Evolutionary conservation across 1,284 basidiomycete species (phyloP).

Genomic region (Trichosporon ovoides): DNA sequence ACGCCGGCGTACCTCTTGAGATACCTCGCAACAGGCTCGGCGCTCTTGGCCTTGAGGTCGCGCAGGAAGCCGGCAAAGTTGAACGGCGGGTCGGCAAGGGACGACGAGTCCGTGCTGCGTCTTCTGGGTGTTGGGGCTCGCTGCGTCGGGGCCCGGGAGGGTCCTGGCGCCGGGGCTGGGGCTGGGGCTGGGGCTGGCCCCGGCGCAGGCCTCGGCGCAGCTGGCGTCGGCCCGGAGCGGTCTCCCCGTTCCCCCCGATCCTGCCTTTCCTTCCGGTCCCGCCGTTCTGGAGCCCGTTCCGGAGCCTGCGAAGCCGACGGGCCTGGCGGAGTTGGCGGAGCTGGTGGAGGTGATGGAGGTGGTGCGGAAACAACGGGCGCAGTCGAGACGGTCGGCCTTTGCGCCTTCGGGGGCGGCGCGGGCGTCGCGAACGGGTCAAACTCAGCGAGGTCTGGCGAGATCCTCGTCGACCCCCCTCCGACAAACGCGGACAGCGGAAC

Average conservation of each 20-base stretch:
- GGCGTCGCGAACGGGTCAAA: slow-evolving; percentile 45
- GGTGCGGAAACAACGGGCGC: too few relatives aligned
- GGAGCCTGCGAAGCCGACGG: too few relatives aligned
- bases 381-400: too few relatives aligned
- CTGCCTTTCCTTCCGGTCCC: neutral
- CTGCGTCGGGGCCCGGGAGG: too few relatives aligned
- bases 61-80: slow-evolving; percentile 64
- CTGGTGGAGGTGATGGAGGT: too few relatives aligned
- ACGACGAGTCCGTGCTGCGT: slow-evolving; percentile 4
- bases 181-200: neutral
- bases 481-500: too few relatives aligned
- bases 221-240: too few relatives aligned
- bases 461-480: neutral
- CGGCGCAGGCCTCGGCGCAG: neutral
- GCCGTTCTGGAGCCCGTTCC: too few relatives aligned
- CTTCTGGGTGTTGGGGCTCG: neutral
- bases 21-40: slow-evolving; percentile 85
- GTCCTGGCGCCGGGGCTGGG: too few relatives aligned
- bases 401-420: slow-evolving; percentile 8
- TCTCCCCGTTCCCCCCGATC: too few relatives aligned
- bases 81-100: slow-evolving; percentile 44
- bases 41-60: slow-evolving; percentile 76
- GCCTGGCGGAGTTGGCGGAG: too few relatives aligned
- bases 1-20: slow-evolving; percentile 64
- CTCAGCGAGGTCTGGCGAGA: slow-evolving; percentile 30